These are phyloP conservation scores for Puccinia triticina DNA, from an alignment of 1,284 basidiomycete species.

Conservation along the genomic window DNA sequence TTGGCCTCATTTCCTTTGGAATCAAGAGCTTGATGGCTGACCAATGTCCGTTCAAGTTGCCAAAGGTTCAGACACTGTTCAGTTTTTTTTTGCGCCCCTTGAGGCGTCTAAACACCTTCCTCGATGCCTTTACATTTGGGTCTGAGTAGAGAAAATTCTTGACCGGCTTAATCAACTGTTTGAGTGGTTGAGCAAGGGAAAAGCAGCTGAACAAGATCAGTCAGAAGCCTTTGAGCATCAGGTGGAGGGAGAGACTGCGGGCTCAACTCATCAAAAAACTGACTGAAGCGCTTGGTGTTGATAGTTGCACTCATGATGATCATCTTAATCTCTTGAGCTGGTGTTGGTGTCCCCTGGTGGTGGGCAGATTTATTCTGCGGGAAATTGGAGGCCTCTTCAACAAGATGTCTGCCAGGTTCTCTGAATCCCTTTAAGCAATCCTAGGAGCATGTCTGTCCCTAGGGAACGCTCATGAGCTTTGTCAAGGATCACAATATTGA, in stretches of 20 bases:
- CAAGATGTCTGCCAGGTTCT: constrained; percentile 64
- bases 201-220: constrained; percentile 81
- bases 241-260: background rate
- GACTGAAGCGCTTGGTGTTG: constrained; percentile 88
- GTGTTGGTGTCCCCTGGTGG: constrained; percentile 49
- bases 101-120: constrained; percentile 74
- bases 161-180: constrained; percentile 68
- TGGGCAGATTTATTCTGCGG: constrained; percentile 58
- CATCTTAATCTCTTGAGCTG: constrained; percentile 70
- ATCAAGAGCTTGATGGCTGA: constrained; percentile 70
- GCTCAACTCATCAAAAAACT: constrained; percentile 75
- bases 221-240: constrained; percentile 67
- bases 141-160: constrained; percentile 90
- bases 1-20: constrained; percentile 63
- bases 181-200: constrained; percentile 65
- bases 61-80: constrained; percentile 71
- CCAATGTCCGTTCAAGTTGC: constrained; percentile 71
- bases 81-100: constrained; percentile 81
- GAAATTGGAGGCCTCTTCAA: constrained; percentile 60
- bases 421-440: constrained; percentile 72
- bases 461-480: constrained; percentile 97
- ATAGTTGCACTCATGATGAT: constrained; percentile 97
- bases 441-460: constrained; percentile 89
- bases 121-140: constrained; percentile 85
- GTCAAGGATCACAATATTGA: constrained; percentile 89